Base-by-base conservation (phyloP, 768 basidiomycete genomes). In the Gloeostereum incarnatum region DNA sequence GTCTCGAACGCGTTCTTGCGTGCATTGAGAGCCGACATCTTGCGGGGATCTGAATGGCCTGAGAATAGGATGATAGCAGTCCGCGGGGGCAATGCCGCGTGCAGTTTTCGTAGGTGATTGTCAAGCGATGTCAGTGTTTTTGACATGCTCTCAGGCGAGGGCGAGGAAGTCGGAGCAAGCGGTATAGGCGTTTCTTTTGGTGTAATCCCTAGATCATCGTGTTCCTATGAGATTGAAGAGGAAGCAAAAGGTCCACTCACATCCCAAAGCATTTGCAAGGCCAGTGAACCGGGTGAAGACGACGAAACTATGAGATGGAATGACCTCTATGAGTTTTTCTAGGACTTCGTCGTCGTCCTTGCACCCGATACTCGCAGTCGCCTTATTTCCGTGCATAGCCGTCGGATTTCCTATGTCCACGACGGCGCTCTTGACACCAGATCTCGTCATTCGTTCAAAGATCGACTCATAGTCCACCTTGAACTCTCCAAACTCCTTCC, bases 11-110 rank as follows among this genome's bases (percentile, higher is more conserved):
- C 68, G 3, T 56, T 60, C 58, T 89, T 84, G 35, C 80, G 68
- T 4, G 72, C 73, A 46, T 79, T 80, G 16, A 98, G 61, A 18
- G 68, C 55, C 3, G 82, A 65, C 88, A 94, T 91, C 5, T 57
- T 63, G 0, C 88, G 75, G 0, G 93, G 92, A 55, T 96, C 88
- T 0, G 80, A 78, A 51, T 97, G 90, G 1, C 93, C 92, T 0
- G 84, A 87, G 52, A 96, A 79, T 26, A 98, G 65, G 38, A 97
- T 60, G 16, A 97, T 56, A 0, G 90, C 91, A 0, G 92, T 89
- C 16, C 80, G 75, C 2, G 80, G 55, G 0, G 92, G 91, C 0
- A 98, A 71, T 0, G 77, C 55, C 0, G 69, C 61, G 50, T 93
- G 78, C 0, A 97, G 60, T 2, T 60, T 50, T 25, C 59, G 55